phyloP scores from a whole-genome alignment of 1,139 yeast species.

The Citeromyces siamensis region DNA sequence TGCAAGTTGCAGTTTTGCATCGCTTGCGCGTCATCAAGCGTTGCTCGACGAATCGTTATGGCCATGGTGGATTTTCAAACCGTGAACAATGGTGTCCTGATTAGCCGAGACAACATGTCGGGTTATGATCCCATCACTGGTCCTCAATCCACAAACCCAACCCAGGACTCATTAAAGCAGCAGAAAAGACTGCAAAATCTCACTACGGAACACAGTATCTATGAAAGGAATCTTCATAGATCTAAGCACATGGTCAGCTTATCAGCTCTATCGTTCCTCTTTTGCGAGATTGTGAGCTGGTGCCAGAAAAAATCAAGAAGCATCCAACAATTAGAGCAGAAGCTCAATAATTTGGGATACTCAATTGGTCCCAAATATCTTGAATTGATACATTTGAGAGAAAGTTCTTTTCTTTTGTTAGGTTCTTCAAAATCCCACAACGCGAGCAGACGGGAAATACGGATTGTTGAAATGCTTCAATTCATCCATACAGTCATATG shows the following conservation, averaged over 20 bases:
- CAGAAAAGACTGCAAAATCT: not conserved
- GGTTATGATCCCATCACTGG: constrained; percentile 6
- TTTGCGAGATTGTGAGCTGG: constrained; percentile 63
- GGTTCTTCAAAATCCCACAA: not conserved
- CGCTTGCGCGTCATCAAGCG: constrained; percentile 76
- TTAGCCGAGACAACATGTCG: not conserved
- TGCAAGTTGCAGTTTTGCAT: constrained; percentile 94
- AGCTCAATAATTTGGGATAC: constrained; percentile 69
- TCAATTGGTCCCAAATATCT: constrained; percentile 48
- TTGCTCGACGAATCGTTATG: constrained; percentile 82
- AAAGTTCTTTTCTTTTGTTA: constrained; percentile 14
- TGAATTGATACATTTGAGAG: constrained; percentile 46
- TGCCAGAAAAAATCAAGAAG: constrained; percentile 54
- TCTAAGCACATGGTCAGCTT: constrained; percentile 55
- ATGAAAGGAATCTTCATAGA: constrained; percentile 57
- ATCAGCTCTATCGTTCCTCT: constrained; percentile 56
- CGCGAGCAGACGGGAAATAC: constrained; percentile 52
- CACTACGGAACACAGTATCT: constrained; percentile 22
- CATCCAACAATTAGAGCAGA: constrained; percentile 63
- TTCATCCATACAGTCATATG: constrained; percentile 77
- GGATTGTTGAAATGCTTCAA: constrained; percentile 67
- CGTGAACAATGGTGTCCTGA: constrained; percentile 1
- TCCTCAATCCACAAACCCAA: constrained; percentile 5
- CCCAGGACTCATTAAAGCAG: not conserved
- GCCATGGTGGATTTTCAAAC: constrained; percentile 38